These are phyloP conservation scores for Zelonia costaricensis DNA, from an alignment of 208 protist genomes.

Conservation along the genomic window DNA sequence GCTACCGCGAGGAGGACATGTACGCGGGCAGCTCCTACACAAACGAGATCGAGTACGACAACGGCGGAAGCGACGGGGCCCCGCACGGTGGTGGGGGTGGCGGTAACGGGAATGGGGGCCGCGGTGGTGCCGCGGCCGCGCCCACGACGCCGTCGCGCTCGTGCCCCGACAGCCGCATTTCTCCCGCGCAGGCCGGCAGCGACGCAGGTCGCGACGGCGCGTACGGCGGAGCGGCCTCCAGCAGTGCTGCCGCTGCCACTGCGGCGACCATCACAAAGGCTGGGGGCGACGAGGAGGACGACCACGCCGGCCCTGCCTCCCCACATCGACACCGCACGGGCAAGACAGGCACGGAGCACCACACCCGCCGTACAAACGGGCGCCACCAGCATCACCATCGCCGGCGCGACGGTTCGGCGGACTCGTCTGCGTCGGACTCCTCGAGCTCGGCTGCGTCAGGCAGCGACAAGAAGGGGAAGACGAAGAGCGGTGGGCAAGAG, in stretches of 20 bases:
- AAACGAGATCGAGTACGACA: slow-evolving; percentile 24
- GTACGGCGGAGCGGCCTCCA: neutral
- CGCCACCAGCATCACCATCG: neutral
- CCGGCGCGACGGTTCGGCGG: neutral
- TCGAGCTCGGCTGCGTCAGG: no score
- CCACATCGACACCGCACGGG: neutral
- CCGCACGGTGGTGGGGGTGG: neutral
- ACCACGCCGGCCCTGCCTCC: neutral
- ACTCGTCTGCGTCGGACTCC: neutral
- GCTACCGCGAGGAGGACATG: slow-evolving; percentile 14
- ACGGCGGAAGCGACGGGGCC: no score
- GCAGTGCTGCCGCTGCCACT: neutral
- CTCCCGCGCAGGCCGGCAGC: no score
- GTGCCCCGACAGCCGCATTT: no score
- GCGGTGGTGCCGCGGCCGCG: neutral
- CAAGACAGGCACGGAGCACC: neutral
- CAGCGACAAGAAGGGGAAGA: slow-evolving; percentile 4
- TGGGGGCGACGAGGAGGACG: neutral
- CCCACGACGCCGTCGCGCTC: no score
- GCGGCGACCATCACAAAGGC: no score
- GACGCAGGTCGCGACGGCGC: neutral
- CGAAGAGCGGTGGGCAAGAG: neutral
- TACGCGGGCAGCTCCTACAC: slow-evolving; percentile 5
- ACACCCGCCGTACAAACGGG: no score
- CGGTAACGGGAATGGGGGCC: no score